Base-by-base conservation (phyloP, 805 yeast species). In the Barnettozyma californica region DNA sequence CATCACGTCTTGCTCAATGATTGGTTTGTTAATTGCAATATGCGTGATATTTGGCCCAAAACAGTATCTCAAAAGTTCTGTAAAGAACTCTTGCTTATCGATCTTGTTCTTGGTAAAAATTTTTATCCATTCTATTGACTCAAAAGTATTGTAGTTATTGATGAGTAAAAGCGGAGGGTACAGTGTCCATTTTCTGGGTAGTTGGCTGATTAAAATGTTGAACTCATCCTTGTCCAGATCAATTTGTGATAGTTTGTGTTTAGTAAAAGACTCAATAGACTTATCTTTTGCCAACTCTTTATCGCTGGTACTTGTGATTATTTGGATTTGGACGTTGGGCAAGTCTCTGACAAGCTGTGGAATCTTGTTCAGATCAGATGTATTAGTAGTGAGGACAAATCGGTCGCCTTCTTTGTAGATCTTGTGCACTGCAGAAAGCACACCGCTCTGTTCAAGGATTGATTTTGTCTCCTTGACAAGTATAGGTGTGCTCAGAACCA, bases 11-110 rank as follows among this genome's bases (percentile, higher is more conserved):
- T 67, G 54, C 43, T 72, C 74, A 2, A 66, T 59, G 13, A 88
- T 87, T 0, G 95, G 94, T 50, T 73, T 76, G 55, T 88, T 87
- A 5, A 80, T 64, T 0, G 95, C 95, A 5, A 86, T 63, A 55
- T 86, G 91, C 0, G 89, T 77, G 37, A 65, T 47, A 4, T 50
- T 47, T n/a, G 61, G 58, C 31, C 33, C 40, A 29, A 59, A 56
- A 18, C 47, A 40, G 47, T 49, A 23, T 13, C 19, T 16, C 41
- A 66, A 45, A 49, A 73, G 49, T 7, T 51, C 49, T 35, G 49
- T 29, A 36, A 50, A 69, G 52, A 51, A 54, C 10, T 29, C 21
- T 1, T 51, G 35, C 35, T 47, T 38, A 45, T 50, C 18, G 53
- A 46, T 41, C 7, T 11, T 9, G 18, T 21, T 5, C 1, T 21